A percentile compares a stretch with the other conserved stretches of the same genome.
These are phyloP conservation scores for Hirschioporus abietinus DNA, from an alignment of 768 basidiomycete species.

Conservation along the genomic window DNA sequence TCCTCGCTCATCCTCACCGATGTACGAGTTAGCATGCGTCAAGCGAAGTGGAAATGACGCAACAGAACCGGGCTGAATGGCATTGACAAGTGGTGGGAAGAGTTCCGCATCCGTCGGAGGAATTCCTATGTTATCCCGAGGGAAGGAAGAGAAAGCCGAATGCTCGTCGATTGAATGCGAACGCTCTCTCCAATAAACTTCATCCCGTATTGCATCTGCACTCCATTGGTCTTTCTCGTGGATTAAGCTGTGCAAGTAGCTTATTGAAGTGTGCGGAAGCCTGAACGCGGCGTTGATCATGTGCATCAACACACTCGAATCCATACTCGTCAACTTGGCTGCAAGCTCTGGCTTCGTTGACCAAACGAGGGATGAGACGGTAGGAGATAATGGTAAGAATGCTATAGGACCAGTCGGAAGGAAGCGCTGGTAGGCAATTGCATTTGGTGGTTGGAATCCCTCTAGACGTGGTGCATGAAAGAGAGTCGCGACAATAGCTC, in stretches of 20 bases:
- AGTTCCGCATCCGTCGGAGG: slow-evolving; percentile 55
- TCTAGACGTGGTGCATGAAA: slow-evolving; percentile 58
- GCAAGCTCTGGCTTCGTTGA: slow-evolving; percentile 79
- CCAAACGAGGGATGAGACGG: slow-evolving; percentile 89
- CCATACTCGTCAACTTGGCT: slow-evolving; percentile 59
- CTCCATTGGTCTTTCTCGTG: slow-evolving; percentile 50
- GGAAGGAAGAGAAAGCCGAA: slow-evolving; percentile 52
- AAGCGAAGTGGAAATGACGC: slow-evolving; percentile 90
- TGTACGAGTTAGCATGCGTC: slow-evolving; percentile 81
- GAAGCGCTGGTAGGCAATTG: slow-evolving; percentile 90
- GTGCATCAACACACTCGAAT: slow-evolving; percentile 52
- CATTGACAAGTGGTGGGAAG: slow-evolving; percentile 70
- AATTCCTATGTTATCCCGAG: slow-evolving; percentile 35
- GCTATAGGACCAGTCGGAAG: slow-evolving; percentile 93
- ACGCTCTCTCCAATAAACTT: slow-evolving; percentile 68
- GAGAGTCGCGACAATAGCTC: slow-evolving; percentile 88
- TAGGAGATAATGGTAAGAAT: slow-evolving; percentile 82
- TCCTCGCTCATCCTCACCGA: slow-evolving; percentile 58
- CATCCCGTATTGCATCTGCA: slow-evolving; percentile 44
- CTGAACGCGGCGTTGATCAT: slow-evolving; percentile 94
- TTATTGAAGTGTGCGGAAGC: slow-evolving; percentile 67
- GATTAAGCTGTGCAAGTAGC: slow-evolving; percentile 58
- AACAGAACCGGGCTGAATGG: slow-evolving; percentile 64
- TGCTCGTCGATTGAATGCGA: slow-evolving; percentile 60
- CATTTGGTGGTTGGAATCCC: slow-evolving; percentile 57